phyloP scores from a whole-genome alignment of 805 yeast species.

The Saccharomycopsis fermentans region DNA sequence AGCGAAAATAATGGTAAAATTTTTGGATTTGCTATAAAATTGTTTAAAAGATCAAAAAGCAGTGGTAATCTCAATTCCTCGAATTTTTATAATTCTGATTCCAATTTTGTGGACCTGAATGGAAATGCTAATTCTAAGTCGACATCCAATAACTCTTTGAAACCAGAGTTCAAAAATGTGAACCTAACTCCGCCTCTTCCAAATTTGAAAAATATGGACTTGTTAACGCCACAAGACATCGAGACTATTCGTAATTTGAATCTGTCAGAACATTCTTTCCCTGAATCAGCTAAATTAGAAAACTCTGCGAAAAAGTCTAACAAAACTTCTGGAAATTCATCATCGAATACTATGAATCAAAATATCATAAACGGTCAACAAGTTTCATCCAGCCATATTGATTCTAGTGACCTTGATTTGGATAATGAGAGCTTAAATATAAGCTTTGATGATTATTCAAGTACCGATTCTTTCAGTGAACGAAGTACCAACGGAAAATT shows the following conservation, averaged over 20 bases:
- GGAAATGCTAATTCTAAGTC: neutral
- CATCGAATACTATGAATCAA: neutral
- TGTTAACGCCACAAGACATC: neutral
- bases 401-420: neutral
- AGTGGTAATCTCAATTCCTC: constrained; percentile 5
- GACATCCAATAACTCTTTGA: neutral
- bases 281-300: neutral
- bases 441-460: constrained; percentile 1
- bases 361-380: neutral
- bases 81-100: neutral
- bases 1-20: constrained; percentile 6
- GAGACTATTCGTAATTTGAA: neutral
- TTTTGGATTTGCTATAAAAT: constrained; percentile 17
- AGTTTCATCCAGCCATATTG: neutral
- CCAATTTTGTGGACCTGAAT: neutral
- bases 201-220: neutral
- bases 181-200: neutral
- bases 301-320: neutral
- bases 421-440: neutral
- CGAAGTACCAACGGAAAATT: neutral
- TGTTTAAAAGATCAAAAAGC: constrained; percentile 17
- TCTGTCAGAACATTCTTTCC: constrained; percentile 1
- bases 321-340: neutral
- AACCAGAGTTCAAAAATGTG: neutral
- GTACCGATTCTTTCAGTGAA: neutral